These are phyloP conservation scores for Glycyrrhiza uralensis DNA, from an alignment of 306 rosid genomes.

Conservation along the genomic window DNA sequence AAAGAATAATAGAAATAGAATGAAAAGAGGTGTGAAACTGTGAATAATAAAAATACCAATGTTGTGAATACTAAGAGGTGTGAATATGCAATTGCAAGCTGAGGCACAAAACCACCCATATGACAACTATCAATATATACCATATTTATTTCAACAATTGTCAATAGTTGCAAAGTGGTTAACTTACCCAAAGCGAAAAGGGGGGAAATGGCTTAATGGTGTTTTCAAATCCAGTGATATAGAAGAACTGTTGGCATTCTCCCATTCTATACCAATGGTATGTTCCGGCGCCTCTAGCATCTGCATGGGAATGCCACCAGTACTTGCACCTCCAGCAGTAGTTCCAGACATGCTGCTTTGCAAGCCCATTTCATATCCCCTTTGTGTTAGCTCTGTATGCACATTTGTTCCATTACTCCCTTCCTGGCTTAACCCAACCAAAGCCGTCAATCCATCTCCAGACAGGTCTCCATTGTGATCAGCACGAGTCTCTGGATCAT, in stretches of 20 bases:
- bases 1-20: background rate
- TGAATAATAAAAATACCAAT: constrained; percentile 8
- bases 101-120: constrained; percentile 21
- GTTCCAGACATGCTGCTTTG: constrained; percentile 64
- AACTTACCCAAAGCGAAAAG: constrained; percentile 95
- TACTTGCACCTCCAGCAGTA: constrained; percentile 63
- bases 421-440: constrained; percentile 89
- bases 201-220: constrained; percentile 95
- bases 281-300: constrained; percentile 78
- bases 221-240: constrained; percentile 92
- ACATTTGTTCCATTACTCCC: constrained; percentile 53
- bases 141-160: background rate
- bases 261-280: constrained; percentile 83
- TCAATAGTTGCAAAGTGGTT: constrained; percentile 27
- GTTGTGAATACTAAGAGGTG: constrained; percentile 9
- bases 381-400: constrained; percentile 65
- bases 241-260: constrained; percentile 60
- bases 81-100: background rate
- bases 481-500: constrained; percentile 81
- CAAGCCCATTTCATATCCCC: constrained; percentile 73
- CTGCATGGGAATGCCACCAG: constrained; percentile 74
- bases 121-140: constrained; percentile 21
- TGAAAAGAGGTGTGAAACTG: background rate
- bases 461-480: constrained; percentile 76
- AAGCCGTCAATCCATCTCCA: constrained; percentile 97